A percentile compares a stretch with the other conserved stretches of the same genome.
These are phyloP conservation scores for Thymus mandschuricus DNA, from an alignment of 257 asterid species.

Conservation along the genomic window DNA sequence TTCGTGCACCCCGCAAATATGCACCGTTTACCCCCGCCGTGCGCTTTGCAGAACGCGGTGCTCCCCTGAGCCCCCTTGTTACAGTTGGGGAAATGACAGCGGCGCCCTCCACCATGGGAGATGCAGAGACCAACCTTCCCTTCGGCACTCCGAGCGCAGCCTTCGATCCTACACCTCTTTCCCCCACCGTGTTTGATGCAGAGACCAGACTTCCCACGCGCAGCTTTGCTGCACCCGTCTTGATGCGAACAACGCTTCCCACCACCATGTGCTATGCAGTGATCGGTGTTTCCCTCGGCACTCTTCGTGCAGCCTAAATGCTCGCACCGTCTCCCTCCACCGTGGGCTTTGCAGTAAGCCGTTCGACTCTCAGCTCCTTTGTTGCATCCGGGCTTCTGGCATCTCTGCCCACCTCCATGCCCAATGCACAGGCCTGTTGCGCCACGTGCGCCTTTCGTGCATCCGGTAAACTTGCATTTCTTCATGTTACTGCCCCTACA, in stretches of 20 bases:
- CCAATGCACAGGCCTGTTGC: constrained; percentile 92
- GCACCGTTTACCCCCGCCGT: constrained; percentile 94
- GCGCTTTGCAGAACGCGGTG: constrained; percentile 86
- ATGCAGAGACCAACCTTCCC: constrained; percentile 89
- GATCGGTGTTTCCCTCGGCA: constrained; percentile 89
- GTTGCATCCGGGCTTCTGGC: constrained; percentile 89
- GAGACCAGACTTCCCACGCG: constrained; percentile 89
- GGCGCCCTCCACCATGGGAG: constrained; percentile 95
- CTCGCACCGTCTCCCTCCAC: constrained; percentile 84
- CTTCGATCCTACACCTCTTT: constrained; percentile 81
- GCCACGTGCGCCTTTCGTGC: constrained; percentile 90
- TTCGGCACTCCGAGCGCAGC: constrained; percentile 91
- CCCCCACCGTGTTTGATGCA: constrained; percentile 98
- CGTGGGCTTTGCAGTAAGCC: constrained; percentile 93
- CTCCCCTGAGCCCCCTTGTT: constrained; percentile 91
- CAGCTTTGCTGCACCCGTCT: constrained; percentile 80
- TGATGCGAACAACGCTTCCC: constrained; percentile 72
- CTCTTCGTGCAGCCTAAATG: constrained; percentile 91
- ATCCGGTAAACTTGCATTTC: constrained; percentile 71
- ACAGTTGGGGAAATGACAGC: constrained; percentile 68
- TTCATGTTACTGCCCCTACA: constrained; percentile 46
- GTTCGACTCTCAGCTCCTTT: constrained; percentile 97
- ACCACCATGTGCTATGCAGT: constrained; percentile 96
- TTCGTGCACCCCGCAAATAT: constrained; percentile 79
- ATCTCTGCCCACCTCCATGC: constrained; percentile 96